Conservation (phyloP, 192 early-diverging fungal genomes). For the Jimgerdemannia lactiflua region DNA sequence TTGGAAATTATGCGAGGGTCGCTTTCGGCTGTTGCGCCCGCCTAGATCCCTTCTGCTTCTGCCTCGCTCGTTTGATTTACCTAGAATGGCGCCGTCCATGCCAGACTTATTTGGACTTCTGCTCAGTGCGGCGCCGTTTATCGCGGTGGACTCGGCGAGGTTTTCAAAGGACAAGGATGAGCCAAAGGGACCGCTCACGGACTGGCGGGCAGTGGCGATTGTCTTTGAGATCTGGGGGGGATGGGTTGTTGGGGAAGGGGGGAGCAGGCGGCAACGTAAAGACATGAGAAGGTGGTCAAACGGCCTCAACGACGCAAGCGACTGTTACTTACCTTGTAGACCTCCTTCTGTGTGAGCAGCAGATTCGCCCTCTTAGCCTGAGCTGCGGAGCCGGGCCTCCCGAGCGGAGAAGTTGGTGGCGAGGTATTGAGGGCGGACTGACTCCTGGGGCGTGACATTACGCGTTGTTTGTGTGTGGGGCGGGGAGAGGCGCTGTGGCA, state of each 20-base stretch:
- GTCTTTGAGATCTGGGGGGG: not conserved
- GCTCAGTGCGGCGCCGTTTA: not conserved
- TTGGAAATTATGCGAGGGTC: too few relatives aligned
- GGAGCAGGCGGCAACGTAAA: too few relatives aligned
- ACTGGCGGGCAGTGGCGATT: not conserved
- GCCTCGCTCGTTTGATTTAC: not conserved
- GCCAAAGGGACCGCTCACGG: not conserved
- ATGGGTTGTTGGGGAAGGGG: not conserved
- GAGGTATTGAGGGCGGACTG: not conserved
- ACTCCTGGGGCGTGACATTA: not conserved
- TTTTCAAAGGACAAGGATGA: not conserved
- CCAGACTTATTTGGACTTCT: not conserved
- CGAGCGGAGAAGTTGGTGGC: not conserved
- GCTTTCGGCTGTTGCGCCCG: too few relatives aligned
- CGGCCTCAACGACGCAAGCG: too few relatives aligned
- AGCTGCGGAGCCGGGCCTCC: not conserved
- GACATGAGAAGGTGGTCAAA: too few relatives aligned
- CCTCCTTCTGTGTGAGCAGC: not conserved
- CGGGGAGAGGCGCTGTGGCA: not conserved
- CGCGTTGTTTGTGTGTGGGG: not conserved
- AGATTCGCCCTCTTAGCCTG: not conserved
- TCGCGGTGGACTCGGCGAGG: not conserved
- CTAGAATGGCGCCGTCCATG: not conserved
- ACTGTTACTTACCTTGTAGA: not conserved
- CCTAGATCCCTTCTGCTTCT: too few relatives aligned